Percentiles rank a stretch among this genome's conserved stretches.
Conservation (phyloP, 306 rosid species). For the Casuarina equisetifolia region DNA sequence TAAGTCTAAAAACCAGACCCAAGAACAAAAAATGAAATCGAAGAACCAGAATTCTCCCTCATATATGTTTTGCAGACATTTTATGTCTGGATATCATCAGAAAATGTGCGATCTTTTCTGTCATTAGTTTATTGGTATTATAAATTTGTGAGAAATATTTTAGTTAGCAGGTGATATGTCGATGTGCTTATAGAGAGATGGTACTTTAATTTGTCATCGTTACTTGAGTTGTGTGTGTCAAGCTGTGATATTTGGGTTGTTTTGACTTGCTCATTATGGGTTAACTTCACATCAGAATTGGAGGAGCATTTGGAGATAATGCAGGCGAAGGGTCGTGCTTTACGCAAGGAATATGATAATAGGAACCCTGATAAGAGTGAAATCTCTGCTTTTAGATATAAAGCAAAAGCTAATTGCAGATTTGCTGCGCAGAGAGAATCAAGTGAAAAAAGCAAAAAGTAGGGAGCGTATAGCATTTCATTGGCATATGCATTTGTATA, state of each 20-base stretch:
- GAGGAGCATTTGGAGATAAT: background rate
- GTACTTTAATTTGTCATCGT: background rate
- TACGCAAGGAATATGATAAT: constrained; percentile 2
- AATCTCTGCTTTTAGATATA: constrained; percentile 3
- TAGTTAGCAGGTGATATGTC: background rate
- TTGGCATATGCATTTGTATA: constrained; percentile 5
- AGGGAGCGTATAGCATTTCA: background rate
- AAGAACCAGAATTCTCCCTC: background rate
- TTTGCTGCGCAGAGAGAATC: constrained; percentile 23
- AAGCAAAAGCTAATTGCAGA: constrained; percentile 11
- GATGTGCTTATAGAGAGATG: background rate
- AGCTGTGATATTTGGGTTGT: background rate
- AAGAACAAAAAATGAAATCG: background rate
- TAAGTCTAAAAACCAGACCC: background rate
- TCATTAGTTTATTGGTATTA: background rate
- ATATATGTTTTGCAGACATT: constrained; percentile 10
- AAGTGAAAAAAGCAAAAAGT: constrained; percentile 22
- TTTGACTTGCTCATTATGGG: background rate
- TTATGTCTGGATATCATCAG: background rate
- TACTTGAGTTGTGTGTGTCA: background rate
- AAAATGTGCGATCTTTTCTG: background rate
- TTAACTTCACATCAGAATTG: background rate
- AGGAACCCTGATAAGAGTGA: constrained; percentile 9
- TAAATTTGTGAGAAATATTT: background rate
- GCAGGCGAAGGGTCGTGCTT: constrained; percentile 3